Base-by-base conservation (phyloP, 2,329 filamentous ascomycete species). In the Xylariaceae sp. region DNA sequence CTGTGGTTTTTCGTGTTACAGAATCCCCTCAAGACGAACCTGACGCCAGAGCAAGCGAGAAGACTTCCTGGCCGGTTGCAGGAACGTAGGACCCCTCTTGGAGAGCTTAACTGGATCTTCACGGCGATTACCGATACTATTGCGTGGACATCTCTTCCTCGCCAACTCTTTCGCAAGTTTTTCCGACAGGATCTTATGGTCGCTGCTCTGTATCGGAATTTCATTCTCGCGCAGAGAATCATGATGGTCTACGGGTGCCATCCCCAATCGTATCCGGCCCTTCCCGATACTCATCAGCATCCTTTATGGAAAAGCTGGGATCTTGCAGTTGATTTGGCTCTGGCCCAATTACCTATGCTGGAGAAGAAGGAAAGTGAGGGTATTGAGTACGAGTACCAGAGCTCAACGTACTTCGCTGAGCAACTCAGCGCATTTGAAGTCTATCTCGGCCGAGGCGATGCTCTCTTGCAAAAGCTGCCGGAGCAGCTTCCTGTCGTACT, bases 101-200 rank as follows among this genome's bases (percentile, higher is more conserved):
- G 94, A 63, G 94, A 99, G 76, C 80, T 99, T 11, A 99, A 99
- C 71, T 99, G 94, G 94, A 99, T 99, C 42, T 97, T 99, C 71
- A 99, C 94, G 0, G 94, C 94, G 57, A 97, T 99, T 65, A 99
- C 94, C 0, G 94, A 99, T 72, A 97, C 93, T 1, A 99, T 99
- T 69, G 94, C 94, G 0, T 99, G 94, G 94, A 97, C 96, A 37
- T 95, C 91, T 4, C 78, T 99, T 3, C 90, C 92, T 2, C 88
- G 93, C 51, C 85, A 92, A 17, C 78, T 97, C 9, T 99, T 99
- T 76, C 92, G 96, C 74, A 96, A 96, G 74, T 90, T 97, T 61
- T 99, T 99, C 74, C 81, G 94, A 48, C 94, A 99, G 73, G 94
- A 99, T 73, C 81, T 99, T 10, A 97, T 99, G 92, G 94, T 99